Evolutionary conservation across 139 green algal genomes (phyloP).

Genomic region (Chlorella sp.): DNA sequence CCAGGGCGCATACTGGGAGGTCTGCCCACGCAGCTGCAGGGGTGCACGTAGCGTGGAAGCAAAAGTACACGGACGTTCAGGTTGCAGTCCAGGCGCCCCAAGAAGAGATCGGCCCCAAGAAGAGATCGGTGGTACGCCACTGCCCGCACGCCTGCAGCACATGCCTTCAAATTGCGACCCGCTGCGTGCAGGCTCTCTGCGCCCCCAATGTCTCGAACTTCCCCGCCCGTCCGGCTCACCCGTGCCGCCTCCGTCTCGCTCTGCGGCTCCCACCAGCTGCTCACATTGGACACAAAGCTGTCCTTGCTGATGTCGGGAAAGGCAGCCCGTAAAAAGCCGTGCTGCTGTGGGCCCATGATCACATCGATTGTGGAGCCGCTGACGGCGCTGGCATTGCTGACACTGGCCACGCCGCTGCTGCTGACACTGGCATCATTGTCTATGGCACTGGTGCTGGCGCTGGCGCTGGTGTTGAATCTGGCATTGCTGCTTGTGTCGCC

Average conservation of each 20-base stretch:
- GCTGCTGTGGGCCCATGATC: background rate
- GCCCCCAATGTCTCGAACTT: background rate
- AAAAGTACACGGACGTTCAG: background rate
- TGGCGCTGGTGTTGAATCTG: no score
- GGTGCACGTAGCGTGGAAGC: no score
- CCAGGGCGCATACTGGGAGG: constrained; percentile 33
- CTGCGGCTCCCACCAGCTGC: background rate
- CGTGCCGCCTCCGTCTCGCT: background rate
- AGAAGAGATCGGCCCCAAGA: background rate
- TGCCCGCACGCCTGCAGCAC: background rate
- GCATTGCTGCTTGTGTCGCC: no score
- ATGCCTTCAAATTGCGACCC: background rate
- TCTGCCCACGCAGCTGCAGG: background rate
- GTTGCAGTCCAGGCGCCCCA: background rate
- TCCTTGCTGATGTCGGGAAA: background rate
- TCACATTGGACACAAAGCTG: constrained; percentile 14
- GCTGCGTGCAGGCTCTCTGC: background rate
- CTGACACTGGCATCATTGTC: no score
- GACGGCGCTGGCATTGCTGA: no score
- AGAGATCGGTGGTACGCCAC: background rate
- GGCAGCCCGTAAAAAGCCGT: constrained; percentile 4
- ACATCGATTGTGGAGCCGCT: no score
- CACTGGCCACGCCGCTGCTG: no score
- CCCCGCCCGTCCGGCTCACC: background rate
- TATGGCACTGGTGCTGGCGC: no score